Conservation (phyloP, 257 asterid species). For the Prunella vulgaris region DNA sequence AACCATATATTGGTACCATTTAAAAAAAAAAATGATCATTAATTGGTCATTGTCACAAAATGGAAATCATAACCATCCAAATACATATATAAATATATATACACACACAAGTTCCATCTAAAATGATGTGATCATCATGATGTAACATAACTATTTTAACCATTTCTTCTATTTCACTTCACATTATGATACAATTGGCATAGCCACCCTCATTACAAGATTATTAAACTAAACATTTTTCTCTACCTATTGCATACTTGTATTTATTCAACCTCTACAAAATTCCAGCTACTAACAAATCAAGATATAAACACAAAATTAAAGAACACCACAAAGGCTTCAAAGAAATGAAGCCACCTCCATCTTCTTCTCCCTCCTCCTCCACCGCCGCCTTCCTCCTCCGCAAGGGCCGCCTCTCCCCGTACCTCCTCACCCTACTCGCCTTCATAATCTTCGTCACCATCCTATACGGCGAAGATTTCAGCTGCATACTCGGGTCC, state of each 20-base stretch:
- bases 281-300: not conserved
- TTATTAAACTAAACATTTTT: not conserved
- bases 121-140: not conserved
- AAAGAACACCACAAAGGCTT: not conserved
- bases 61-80: slow-evolving; percentile 18
- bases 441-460: slow-evolving; percentile 53
- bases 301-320: not conserved
- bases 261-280: slow-evolving; percentile 27
- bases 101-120: not conserved
- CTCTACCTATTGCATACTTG: slow-evolving; percentile 25
- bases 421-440: slow-evolving; percentile 35
- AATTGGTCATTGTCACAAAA: not conserved
- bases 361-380: slow-evolving; percentile 36
- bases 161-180: slow-evolving; percentile 28
- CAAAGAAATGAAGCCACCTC: slow-evolving; percentile 34
- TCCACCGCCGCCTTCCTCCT: slow-evolving; percentile 23
- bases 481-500: slow-evolving; percentile 35
- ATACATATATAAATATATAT: not conserved
- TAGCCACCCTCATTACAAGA: not conserved
- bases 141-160: not conserved
- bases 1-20: not conserved
- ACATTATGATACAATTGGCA: not conserved
- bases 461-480: slow-evolving; percentile 46
- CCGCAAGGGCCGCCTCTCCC: slow-evolving; percentile 47
- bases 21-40: not conserved